Evolutionary conservation across 140 eudicot species (phyloP).

Genomic region (Flaveria floridana): DNA sequence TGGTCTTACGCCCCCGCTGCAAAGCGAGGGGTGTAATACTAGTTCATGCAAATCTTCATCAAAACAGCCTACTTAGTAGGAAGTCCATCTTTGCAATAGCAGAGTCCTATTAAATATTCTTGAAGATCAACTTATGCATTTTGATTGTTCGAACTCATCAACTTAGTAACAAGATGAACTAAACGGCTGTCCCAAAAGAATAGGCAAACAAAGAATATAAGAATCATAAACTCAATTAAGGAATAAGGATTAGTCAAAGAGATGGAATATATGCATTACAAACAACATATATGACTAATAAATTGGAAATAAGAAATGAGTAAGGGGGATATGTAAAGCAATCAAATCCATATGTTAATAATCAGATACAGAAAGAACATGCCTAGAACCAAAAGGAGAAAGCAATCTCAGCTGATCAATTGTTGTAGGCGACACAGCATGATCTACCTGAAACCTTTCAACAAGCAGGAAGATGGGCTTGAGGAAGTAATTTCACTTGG

Average conservation of each 20-base stretch:
- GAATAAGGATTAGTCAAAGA: background rate
- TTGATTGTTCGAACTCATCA: background rate
- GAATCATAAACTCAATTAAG: background rate
- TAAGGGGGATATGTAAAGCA: background rate
- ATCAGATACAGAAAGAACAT: background rate
- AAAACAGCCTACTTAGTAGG: too few species aligned
- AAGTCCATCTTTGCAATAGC: too few species aligned
- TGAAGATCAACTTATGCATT: background rate
- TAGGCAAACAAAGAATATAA: background rate
- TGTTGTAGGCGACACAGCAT: background rate
- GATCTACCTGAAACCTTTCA: conserved; percentile 71
- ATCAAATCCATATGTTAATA: conserved; percentile 2
- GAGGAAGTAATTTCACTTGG: conserved; percentile 42
- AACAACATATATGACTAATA: conserved; percentile 4
- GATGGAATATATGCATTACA: conserved; percentile 7
- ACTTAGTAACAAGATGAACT: background rate
- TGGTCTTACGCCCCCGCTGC: too few species aligned
- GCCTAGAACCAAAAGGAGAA: background rate
- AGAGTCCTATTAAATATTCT: background rate
- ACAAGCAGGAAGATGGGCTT: conserved; percentile 65
- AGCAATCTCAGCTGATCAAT: background rate
- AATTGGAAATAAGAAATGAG: background rate
- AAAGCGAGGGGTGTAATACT: too few species aligned
- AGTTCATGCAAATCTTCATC: too few species aligned
- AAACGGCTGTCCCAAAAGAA: background rate